Base-by-base conservation (phyloP, 805 yeast species). In the Metschnikowia orientalis region DNA sequence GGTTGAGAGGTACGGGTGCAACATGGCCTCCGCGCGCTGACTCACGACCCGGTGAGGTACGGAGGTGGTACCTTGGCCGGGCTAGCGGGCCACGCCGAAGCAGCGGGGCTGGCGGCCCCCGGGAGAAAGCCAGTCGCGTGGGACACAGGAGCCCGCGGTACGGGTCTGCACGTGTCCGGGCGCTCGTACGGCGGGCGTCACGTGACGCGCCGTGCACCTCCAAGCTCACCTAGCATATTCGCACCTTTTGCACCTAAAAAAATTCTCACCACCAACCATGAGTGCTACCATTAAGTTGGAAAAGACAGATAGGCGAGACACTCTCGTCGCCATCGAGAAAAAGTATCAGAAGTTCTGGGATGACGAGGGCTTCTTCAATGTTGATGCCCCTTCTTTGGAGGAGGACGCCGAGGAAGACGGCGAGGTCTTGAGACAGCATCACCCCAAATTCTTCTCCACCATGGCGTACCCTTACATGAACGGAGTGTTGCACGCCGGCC, bases 381-480 rank as follows among this genome's bases (percentile, higher is more conserved):
- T 83, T 39, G 78, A 92, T 57, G 95, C 97, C 10, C 97, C 97
- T 30, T 61, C 81, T 13, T 48, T 75, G 28, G 82, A 77, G 30
- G 94, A 84, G 48, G 66, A 52, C 32, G 57, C 68, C 16, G 56
- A 50, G 27, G 61, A 59, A 26, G 65, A 61, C 41, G 60, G 66
- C 18, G 95, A 81, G 30, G 86, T 82, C 53, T 70, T 92, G 42
- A 87, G 85, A 50, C 72, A 68, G 40, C 73, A 78, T 51, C 71
- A 81, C 59, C 97, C 97, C 37, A 92, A 92, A 61, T 83, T 73
- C 65, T 81, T 87, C 69, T 74, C 86, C 15, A 81, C 95, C 30
- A 89, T 92, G 96, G 97, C 98, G 8, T 92, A 87, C 56, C 99
- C 99, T 26, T 92, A 92, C 64, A 90, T 90, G 97, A 92, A 92